Percentiles rank a stretch among this genome's conserved stretches.
These are phyloP conservation scores for Candida hungchunana DNA, from an alignment of 805 yeast genomes.

Conservation along the genomic window DNA sequence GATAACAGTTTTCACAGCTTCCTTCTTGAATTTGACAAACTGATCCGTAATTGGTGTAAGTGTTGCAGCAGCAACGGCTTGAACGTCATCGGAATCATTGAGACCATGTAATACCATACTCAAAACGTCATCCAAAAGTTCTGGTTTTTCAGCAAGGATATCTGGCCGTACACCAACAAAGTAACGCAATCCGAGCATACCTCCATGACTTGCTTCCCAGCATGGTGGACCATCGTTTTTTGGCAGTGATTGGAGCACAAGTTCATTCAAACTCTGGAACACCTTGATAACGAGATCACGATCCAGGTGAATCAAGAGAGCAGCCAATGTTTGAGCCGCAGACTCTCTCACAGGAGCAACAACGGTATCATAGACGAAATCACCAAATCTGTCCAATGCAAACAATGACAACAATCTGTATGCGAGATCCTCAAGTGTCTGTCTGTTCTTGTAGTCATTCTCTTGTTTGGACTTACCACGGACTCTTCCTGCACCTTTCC, in stretches of 20 bases:
- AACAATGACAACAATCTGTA: constrained; percentile 81
- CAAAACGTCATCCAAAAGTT: constrained; percentile 64
- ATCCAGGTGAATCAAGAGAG: constrained; percentile 69
- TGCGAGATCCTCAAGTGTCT: constrained; percentile 81
- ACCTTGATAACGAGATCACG: constrained; percentile 53
- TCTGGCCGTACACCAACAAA: constrained; percentile 87
- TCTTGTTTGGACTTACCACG: constrained; percentile 55
- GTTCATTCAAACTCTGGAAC: constrained; percentile 58
- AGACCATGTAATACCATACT: constrained; percentile 85
- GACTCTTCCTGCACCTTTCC: constrained; percentile 79
- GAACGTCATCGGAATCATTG: constrained; percentile 82
- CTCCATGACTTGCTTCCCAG: constrained; percentile 99
- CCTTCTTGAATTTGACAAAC: constrained; percentile 62
- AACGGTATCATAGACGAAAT: constrained; percentile 94
- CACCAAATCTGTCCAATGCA: constrained; percentile 94
- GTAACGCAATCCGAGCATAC: constrained; percentile 88
- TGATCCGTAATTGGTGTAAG: constrained; percentile 85
- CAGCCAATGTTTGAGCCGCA: constrained; percentile 92
- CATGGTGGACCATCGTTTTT: constrained; percentile 42
- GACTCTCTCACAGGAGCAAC: constrained; percentile 98
- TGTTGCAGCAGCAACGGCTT: constrained; percentile 93
- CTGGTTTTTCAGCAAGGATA: constrained; percentile 54
- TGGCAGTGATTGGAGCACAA: constrained; percentile 60
- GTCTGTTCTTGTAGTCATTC: constrained; percentile 60
- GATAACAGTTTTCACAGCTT: constrained; percentile 41